Conservation (phyloP, 2,329 filamentous ascomycete genomes). For the Verticillium isaacii region DNA sequence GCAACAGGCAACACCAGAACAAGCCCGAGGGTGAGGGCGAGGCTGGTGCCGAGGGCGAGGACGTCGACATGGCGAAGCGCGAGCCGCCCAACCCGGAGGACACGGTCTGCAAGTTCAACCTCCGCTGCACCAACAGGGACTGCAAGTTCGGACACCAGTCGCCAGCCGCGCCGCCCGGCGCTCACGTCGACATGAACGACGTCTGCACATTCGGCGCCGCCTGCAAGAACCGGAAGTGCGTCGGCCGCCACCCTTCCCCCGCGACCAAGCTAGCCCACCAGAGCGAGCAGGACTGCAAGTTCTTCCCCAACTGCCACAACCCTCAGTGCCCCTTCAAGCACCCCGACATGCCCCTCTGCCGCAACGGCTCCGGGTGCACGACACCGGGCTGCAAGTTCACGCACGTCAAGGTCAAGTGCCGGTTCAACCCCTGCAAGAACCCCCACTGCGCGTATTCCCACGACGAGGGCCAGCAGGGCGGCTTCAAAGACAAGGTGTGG, state of each 20-base stretch:
- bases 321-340: conserved; percentile 84
- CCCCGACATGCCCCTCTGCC: conserved; percentile 78
- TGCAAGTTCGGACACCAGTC: conserved; percentile 95
- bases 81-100: conserved; percentile 56
- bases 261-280: conserved; percentile 75
- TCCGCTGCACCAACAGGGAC: conserved; percentile 80
- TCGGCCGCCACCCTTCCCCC: conserved; percentile 85
- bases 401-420: conserved; percentile 80
- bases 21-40: conserved; percentile 24
- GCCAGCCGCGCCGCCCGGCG: conserved; percentile 75
- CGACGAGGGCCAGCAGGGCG: conserved; percentile 81
- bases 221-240: conserved; percentile 95
- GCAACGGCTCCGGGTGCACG: conserved; percentile 86
- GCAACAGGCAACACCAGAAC: conserved; percentile 21
- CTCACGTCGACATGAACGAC: conserved; percentile 73
- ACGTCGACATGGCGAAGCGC: conserved; percentile 59
- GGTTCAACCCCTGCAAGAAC: conserved; percentile 87
- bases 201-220: conserved; percentile 80
- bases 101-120: conserved; percentile 82
- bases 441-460: conserved; percentile 86
- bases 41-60: conserved; percentile 39
- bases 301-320: conserved; percentile 89
- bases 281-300: conserved; percentile 81
- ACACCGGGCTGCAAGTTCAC: conserved; percentile 82
- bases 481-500: conserved; percentile 89